Conservation (phyloP, 2,329 filamentous ascomycete species). For the Botrytis cinerea region DNA sequence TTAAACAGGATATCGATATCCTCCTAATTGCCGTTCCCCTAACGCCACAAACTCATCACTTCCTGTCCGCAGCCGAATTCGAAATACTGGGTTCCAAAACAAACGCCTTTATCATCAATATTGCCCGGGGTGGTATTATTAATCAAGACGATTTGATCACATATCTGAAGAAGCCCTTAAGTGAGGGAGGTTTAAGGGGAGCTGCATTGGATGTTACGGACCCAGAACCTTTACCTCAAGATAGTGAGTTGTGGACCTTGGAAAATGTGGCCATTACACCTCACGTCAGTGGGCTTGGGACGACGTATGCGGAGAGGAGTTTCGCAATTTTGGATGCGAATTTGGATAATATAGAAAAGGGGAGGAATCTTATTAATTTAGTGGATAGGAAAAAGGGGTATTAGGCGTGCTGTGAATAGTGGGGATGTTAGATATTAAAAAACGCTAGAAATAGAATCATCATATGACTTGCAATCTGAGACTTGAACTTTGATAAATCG, state of each 20-base stretch:
- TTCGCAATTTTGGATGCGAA: conserved; percentile 61
- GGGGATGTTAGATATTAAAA: neutral
- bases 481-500: neutral
- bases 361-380: conserved; percentile 60
- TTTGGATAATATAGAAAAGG: conserved; percentile 53
- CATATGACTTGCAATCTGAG: neutral
- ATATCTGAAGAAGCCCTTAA: conserved; percentile 47
- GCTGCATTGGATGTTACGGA: conserved; percentile 69
- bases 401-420: conserved; percentile 40
- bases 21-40: conserved; percentile 45
- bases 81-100: conserved; percentile 40
- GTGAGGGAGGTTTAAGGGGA: conserved; percentile 54
- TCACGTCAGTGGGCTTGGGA: conserved; percentile 60
- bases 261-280: conserved; percentile 65
- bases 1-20: conserved; percentile 44
- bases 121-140: conserved; percentile 62
- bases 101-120: conserved; percentile 62
- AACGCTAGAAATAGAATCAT: neutral
- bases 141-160: conserved; percentile 60
- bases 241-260: conserved; percentile 63
- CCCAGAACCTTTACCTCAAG: conserved; percentile 63
- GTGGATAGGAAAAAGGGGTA: conserved; percentile 64
- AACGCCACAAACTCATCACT: conserved; percentile 41
- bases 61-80: conserved; percentile 47
- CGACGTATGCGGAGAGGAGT: conserved; percentile 56